Conservation (phyloP, 371 early-diverging fungal genomes). For the Mucor irregularis region DNA sequence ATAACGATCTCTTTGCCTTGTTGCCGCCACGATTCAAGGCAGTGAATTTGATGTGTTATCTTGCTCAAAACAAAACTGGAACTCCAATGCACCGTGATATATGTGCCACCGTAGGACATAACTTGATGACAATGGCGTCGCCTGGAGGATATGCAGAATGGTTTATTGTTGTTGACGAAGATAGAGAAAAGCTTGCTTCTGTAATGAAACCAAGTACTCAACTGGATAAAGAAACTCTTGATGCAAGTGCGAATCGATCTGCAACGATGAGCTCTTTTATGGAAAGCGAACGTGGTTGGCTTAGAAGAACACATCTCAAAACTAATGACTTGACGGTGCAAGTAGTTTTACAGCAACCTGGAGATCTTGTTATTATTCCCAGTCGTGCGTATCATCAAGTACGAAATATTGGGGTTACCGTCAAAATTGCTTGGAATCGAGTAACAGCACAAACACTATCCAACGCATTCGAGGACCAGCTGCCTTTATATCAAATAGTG, state of each 20-base stretch:
- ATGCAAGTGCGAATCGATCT: too few relatives aligned
- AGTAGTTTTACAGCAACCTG: slow-evolving; percentile 31
- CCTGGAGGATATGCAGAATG: slow-evolving; percentile 32
- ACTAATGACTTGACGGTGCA: slow-evolving; percentile 1
- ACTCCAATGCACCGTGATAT: slow-evolving; percentile 42
- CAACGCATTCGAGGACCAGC: slow-evolving; percentile 24
- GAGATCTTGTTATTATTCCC: slow-evolving; percentile 44
- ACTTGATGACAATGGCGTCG: slow-evolving; percentile 30
- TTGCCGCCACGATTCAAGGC: slow-evolving; percentile 28
- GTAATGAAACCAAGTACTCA: background rate
- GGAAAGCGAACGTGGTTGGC: slow-evolving; percentile 45
- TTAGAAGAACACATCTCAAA: slow-evolving; percentile 5
- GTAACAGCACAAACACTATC: slow-evolving; percentile 25
- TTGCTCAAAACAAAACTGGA: slow-evolving; percentile 31
- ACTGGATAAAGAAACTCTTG: background rate
- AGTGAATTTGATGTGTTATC: slow-evolving; percentile 42
- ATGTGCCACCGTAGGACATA: slow-evolving; percentile 44
- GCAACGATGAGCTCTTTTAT: slow-evolving; percentile 25
- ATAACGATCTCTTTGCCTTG: slow-evolving; percentile 23
- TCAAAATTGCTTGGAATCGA: slow-evolving; percentile 46
- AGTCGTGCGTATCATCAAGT: slow-evolving; percentile 46
- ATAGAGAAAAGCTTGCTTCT: slow-evolving; percentile 16
- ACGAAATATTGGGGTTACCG: slow-evolving; percentile 28
- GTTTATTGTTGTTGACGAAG: slow-evolving; percentile 23
- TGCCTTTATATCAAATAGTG: slow-evolving; percentile 34